A percentile compares a stretch with the other conserved stretches of the same genome.
Evolutionary conservation across 2,329 filamentous ascomycete species (phyloP).

Genomic region (Neonectria sp.): DNA sequence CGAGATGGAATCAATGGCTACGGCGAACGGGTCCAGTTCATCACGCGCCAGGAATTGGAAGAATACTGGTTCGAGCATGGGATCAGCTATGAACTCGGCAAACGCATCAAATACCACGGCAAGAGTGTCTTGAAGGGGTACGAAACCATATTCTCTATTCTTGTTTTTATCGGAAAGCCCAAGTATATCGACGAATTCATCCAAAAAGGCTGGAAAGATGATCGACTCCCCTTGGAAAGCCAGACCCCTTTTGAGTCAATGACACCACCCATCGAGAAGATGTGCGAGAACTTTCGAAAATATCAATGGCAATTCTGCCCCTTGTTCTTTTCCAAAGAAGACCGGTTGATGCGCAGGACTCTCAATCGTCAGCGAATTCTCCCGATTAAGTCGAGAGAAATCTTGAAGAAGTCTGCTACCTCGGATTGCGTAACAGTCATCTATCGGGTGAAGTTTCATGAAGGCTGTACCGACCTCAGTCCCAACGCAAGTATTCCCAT

Average conservation of each 20-base stretch:
- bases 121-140: not conserved
- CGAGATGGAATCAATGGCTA: not conserved
- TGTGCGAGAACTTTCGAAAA: slow-evolving; percentile 8
- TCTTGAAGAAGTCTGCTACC: not conserved
- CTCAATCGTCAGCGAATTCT: slow-evolving; percentile 27
- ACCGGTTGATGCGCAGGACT: fast-evolving
- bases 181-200: slow-evolving; percentile 19
- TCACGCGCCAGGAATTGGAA: not conserved
- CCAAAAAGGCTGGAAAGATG: slow-evolving; percentile 5
- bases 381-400: slow-evolving; percentile 14
- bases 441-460: slow-evolving; percentile 11
- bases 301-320: slow-evolving; percentile 36
- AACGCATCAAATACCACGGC: not conserved
- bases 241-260: not conserved
- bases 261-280: not conserved
- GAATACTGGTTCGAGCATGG: not conserved
- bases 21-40: not conserved
- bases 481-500: not conserved
- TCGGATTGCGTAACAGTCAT: slow-evolving; percentile 7
- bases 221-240: slow-evolving; percentile 19
- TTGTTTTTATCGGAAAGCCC: slow-evolving; percentile 20
- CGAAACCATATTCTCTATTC: slow-evolving; percentile 34
- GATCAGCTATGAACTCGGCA: not conserved
- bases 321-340: slow-evolving; percentile 1
- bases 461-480: slow-evolving; percentile 12